phyloP scores from a whole-genome alignment of 768 basidiomycete genomes.

The Lactarius pseudohatsudake region DNA sequence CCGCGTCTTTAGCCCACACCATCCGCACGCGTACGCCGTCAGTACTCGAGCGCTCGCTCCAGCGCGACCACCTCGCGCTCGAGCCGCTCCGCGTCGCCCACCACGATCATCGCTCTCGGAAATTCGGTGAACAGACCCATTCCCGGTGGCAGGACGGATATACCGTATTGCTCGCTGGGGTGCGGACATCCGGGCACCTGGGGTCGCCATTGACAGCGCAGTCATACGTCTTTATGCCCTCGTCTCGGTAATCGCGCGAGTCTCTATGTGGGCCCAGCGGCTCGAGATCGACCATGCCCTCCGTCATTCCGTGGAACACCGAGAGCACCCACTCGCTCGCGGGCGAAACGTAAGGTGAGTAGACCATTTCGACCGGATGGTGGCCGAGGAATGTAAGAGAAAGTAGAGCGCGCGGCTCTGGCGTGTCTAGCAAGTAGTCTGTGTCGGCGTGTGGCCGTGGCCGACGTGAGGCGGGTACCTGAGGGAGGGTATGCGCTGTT shows the following conservation, averaged over 20 bases:
- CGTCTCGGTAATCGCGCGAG: conserved; percentile 30
- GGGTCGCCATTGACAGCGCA: conserved; percentile 32
- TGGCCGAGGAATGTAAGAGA: conserved; percentile 55
- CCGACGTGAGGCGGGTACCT: conserved; percentile 48
- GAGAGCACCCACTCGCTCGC: conserved; percentile 37
- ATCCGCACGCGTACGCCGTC: conserved; percentile 30
- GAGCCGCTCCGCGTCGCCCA: conserved; percentile 53
- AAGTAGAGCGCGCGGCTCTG: conserved; percentile 51
- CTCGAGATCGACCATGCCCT: conserved; percentile 34
- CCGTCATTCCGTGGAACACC: conserved; percentile 35
- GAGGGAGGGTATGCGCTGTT: conserved; percentile 48
- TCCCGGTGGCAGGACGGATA: conserved; percentile 36
- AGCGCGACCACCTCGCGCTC: conserved; percentile 45
- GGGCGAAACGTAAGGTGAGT: conserved; percentile 39
- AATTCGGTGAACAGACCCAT: conserved; percentile 47
- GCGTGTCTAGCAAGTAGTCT: conserved; percentile 55
- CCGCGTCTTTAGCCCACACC: conserved; percentile 29
- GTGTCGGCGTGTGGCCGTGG: conserved; percentile 49
- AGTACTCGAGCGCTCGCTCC: conserved; percentile 25
- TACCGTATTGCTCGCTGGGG: conserved; percentile 31
- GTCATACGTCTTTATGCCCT: conserved; percentile 28
- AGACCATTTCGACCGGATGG: conserved; percentile 37
- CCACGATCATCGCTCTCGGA: conserved; percentile 45
- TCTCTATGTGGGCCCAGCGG: conserved; percentile 31
- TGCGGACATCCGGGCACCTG: conserved; percentile 11